Evolutionary conservation across 2,329 filamentous ascomycete species (phyloP).

Genomic region (Paecilomyces dactylethromorphus): DNA sequence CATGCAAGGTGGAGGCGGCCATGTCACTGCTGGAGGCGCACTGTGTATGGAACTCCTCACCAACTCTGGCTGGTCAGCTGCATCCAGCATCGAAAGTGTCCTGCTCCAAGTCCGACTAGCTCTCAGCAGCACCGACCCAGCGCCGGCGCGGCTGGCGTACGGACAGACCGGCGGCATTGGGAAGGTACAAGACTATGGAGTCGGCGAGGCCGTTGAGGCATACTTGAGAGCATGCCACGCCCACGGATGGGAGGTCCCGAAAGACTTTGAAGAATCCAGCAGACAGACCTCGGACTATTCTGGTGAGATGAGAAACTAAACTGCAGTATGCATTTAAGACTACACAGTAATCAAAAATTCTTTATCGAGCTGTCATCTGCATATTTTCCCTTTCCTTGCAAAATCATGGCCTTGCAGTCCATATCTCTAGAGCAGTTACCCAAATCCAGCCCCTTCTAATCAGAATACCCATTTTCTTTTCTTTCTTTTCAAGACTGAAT

Average conservation of each 20-base stretch:
- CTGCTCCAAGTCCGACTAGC: conserved; percentile 75
- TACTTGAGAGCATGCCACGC: conserved; percentile 60
- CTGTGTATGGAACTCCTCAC: conserved; percentile 82
- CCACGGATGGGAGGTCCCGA: conserved; percentile 70
- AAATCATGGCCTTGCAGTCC: not conserved
- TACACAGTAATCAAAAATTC: not conserved
- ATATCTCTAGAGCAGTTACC: no score
- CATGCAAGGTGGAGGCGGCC: conserved; percentile 67
- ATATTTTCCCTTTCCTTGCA: not conserved
- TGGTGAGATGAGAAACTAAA: not conserved
- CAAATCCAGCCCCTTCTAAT: not conserved
- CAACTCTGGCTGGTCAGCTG: conserved; percentile 72
- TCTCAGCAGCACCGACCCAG: conserved; percentile 60
- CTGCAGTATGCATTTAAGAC: not conserved
- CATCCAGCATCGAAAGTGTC: conserved; percentile 68
- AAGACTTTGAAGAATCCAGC: conserved; percentile 46
- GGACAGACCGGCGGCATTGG: not conserved
- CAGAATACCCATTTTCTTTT: not conserved
- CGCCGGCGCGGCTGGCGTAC: conserved; percentile 61
- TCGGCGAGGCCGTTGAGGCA: conserved; percentile 65
- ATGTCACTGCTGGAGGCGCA: conserved; percentile 77
- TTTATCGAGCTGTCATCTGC: no score
- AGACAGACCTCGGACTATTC: not conserved
- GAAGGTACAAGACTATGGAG: conserved; percentile 50
- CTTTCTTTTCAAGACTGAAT: no score